These are phyloP conservation scores for Triglochin maritima DNA, from an alignment of 106 monocot species.

Conservation along the genomic window DNA sequence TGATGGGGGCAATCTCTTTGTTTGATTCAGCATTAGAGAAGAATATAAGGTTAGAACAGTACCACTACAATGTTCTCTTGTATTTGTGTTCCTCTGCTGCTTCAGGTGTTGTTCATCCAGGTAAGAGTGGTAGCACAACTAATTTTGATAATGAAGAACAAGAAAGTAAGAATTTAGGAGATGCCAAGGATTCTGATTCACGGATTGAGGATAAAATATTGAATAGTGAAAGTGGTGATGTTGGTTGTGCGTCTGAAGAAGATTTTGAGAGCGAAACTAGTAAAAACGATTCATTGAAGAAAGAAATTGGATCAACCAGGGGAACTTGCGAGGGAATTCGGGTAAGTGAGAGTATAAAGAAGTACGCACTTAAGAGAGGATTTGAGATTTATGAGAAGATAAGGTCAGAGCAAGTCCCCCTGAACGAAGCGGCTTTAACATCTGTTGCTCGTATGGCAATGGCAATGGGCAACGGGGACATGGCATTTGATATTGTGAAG, in stretches of 20 bases:
- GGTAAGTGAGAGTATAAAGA: conserved; percentile 39
- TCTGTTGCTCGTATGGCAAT: conserved; percentile 61
- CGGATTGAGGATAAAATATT: neutral
- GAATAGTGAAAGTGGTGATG: neutral
- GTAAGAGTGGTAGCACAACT: conserved; percentile 31
- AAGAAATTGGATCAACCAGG: neutral
- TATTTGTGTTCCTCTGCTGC: conserved; percentile 71
- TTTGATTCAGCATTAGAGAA: conserved; percentile 33
- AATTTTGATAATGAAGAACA: neutral
- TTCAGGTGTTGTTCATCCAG: conserved; percentile 41
- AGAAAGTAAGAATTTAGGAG: neutral
- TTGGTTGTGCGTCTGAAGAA: neutral
- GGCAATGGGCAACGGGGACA: conserved; percentile 46
- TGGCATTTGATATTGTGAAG: conserved; percentile 53
- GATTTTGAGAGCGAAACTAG: neutral
- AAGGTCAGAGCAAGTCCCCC: conserved; percentile 24
- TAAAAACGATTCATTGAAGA: neutral
- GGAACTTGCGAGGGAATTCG: conserved; percentile 7
- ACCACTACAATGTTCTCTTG: conserved; percentile 69
- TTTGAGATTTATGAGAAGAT: conserved; percentile 69
- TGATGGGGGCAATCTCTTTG: conserved; percentile 43
- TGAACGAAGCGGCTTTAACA: conserved; percentile 66
- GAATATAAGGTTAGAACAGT: conserved; percentile 37
- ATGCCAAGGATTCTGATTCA: neutral
- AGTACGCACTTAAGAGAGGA: conserved; percentile 40